Conservation (phyloP, 164 flowering plant species). For the Vitis cinerea region DNA sequence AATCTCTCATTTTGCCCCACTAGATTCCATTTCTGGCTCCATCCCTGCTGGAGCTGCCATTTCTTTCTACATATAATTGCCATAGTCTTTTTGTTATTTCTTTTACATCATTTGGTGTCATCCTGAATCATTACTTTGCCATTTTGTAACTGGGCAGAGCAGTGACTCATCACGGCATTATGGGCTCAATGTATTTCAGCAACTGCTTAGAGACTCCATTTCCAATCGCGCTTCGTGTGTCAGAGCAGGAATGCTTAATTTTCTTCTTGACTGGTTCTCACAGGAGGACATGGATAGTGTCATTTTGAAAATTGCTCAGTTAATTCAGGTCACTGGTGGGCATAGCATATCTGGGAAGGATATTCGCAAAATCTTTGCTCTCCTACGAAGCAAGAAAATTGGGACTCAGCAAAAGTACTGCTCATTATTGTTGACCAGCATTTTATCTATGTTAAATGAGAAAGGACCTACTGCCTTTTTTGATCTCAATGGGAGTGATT, state of each 20-base stretch:
- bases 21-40: no score
- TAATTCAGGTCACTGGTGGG: conserved; percentile 90
- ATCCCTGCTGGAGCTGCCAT: not conserved
- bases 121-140: conserved; percentile 24
- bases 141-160: conserved; percentile 84
- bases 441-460: conserved; percentile 85
- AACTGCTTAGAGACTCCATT: conserved; percentile 77
- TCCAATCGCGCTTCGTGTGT: conserved; percentile 89
- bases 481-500: conserved; percentile 76
- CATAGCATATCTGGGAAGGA: conserved; percentile 98
- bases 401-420: conserved; percentile 53
- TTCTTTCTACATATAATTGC: not conserved
- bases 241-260: conserved; percentile 90
- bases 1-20: not conserved
- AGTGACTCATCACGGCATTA: conserved; percentile 66
- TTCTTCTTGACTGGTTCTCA: conserved; percentile 96
- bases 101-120: not conserved
- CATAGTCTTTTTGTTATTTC: not conserved
- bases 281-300: conserved; percentile 58
- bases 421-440: conserved; percentile 70
- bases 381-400: conserved; percentile 77
- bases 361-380: conserved; percentile 91
- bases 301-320: conserved; percentile 63
- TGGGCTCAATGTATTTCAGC: conserved; percentile 82
- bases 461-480: conserved; percentile 96